A percentile compares a stretch with the other conserved stretches of the same genome.
These are phyloP conservation scores for Pseudocercospora fijiensis DNA, from an alignment of 2,329 filamentous ascomycete species.

Conservation along the genomic window DNA sequence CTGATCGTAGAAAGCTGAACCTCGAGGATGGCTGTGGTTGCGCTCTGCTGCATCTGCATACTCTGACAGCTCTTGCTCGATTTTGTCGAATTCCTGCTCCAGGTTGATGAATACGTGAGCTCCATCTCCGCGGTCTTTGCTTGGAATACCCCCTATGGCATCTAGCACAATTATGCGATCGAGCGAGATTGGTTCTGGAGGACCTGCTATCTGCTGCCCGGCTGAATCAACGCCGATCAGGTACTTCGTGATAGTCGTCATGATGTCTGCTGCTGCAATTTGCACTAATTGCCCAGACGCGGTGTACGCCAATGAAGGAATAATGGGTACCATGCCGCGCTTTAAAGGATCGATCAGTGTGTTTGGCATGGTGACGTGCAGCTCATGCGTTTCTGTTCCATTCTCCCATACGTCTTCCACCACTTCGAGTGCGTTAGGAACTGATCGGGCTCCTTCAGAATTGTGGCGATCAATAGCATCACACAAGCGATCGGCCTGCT, in stretches of 20 bases:
- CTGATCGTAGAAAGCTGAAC: conserved; percentile 37
- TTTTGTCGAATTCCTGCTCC: conserved; percentile 77
- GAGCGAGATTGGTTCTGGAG: conserved; percentile 42
- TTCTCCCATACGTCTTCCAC: conserved; percentile 24
- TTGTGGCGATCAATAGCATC: conserved; percentile 70
- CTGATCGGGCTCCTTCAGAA: conserved; percentile 64
- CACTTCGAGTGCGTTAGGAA: conserved; percentile 57
- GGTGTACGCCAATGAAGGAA: conserved; percentile 64
- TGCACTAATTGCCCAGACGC: conserved; percentile 51
- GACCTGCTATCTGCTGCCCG: neutral
- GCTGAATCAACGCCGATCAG: conserved; percentile 57
- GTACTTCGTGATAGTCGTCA: conserved; percentile 74
- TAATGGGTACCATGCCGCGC: conserved; percentile 67
- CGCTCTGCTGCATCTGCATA: conserved; percentile 25
- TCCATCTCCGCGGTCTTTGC: conserved; percentile 55
- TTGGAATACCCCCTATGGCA: conserved; percentile 80
- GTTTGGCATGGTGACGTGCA: conserved; percentile 46
- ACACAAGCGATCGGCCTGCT: conserved; percentile 72
- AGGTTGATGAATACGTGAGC: conserved; percentile 89
- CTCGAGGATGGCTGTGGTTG: conserved; percentile 24
- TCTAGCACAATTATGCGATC: conserved; percentile 90
- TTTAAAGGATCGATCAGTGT: conserved; percentile 65
- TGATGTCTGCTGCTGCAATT: conserved; percentile 60
- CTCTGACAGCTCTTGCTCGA: conserved; percentile 55
- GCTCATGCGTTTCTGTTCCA: conserved; percentile 26